Percentiles rank a stretch among this genome's conserved stretches.
phyloP scores from a whole-genome alignment of 768 basidiomycete species.

The Macrolepiota dolichaula region DNA sequence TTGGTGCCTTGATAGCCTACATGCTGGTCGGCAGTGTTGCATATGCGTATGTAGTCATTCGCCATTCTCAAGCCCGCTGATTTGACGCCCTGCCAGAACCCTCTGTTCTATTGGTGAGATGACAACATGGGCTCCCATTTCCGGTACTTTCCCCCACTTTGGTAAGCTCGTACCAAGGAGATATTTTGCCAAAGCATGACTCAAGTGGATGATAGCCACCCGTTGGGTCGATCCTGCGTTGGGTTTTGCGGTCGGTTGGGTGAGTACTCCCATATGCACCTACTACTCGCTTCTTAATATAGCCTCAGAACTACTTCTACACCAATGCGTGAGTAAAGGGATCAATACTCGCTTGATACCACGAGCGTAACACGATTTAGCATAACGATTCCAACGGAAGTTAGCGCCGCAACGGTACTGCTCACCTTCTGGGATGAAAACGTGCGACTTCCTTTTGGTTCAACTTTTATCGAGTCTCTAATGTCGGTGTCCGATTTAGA shows the following conservation, averaged over 20 bases:
- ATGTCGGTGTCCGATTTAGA: slow-evolving; percentile 23
- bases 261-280: slow-evolving; percentile 21
- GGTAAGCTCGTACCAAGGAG: slow-evolving; percentile 28
- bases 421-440: slow-evolving; percentile 71
- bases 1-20: slow-evolving; percentile 67
- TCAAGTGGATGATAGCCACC: slow-evolving; percentile 29
- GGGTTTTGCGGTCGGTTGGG: slow-evolving; percentile 57
- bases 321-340: slow-evolving; percentile 32
- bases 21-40: slow-evolving; percentile 61
- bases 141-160: slow-evolving; percentile 76
- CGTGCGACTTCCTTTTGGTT: slow-evolving; percentile 28
- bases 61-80: neutral
- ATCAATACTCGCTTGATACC: neutral
- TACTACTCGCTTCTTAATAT: slow-evolving; percentile 1
- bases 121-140: slow-evolving; percentile 77
- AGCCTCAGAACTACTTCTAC: slow-evolving; percentile 37
- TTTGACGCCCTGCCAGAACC: slow-evolving; percentile 30
- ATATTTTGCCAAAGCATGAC: neutral
- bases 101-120: slow-evolving; percentile 73
- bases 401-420: slow-evolving; percentile 68
- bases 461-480: neutral
- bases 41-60: slow-evolving; percentile 45
- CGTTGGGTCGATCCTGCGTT: slow-evolving; percentile 59
- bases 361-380: slow-evolving; percentile 19
- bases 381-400: slow-evolving; percentile 71